Conservation (phyloP, 208 protist species). For the Trypanosoma melophagium region DNA sequence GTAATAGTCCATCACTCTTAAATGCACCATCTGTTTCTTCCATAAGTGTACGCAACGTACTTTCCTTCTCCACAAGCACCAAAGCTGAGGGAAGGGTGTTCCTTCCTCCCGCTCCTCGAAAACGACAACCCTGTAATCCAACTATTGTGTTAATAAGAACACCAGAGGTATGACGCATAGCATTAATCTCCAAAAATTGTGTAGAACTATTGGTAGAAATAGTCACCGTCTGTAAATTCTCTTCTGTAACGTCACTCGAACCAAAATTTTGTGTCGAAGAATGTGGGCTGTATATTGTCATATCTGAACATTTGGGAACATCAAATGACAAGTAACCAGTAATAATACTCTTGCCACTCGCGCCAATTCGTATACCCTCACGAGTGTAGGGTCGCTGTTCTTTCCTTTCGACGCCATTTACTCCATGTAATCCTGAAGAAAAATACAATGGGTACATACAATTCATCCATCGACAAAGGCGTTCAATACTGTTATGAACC, state of each 20-base stretch:
- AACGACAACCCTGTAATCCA: slow-evolving; percentile 16
- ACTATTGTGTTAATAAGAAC: slow-evolving; percentile 22
- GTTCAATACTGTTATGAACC: slow-evolving; percentile 18
- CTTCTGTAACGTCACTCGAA: too few relatives aligned
- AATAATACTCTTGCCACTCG: slow-evolving; percentile 29
- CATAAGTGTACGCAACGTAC: slow-evolving; percentile 45
- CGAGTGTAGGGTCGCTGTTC: slow-evolving; percentile 18
- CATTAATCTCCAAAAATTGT: slow-evolving; percentile 11
- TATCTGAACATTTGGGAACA: slow-evolving; percentile 3
- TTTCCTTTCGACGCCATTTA: background rate
- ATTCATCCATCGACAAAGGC: slow-evolving; percentile 28
- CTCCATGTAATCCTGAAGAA: background rate
- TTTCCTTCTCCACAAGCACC: slow-evolving; percentile 84
- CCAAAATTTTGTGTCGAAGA: background rate
- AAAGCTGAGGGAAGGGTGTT: slow-evolving; percentile 26
- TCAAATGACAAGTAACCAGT: slow-evolving; percentile 22
- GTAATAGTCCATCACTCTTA: background rate
- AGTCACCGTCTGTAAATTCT: too few relatives aligned
- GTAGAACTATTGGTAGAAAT: background rate
- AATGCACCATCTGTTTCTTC: slow-evolving; percentile 14
- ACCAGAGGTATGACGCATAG: slow-evolving; percentile 12
- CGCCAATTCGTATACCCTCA: slow-evolving; percentile 24
- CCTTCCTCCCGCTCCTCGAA: slow-evolving; percentile 6
- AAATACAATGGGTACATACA: background rate
- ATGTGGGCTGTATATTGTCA: background rate